Conservation (phyloP, 1,139 yeast genomes). For the Lodderomyces beijingensis region DNA sequence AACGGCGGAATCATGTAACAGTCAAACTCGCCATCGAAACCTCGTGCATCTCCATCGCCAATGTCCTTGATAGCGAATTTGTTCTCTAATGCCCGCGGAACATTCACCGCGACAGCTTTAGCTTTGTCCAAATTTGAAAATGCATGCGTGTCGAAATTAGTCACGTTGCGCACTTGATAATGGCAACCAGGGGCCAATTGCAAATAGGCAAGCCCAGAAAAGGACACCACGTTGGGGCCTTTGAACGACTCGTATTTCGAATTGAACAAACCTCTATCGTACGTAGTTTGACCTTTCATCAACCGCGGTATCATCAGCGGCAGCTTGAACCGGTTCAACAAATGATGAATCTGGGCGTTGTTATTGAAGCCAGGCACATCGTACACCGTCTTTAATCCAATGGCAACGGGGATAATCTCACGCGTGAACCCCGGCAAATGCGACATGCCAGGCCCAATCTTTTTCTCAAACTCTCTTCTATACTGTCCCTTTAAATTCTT, state of each 20-base stretch:
- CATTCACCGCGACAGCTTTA: constrained; percentile 13
- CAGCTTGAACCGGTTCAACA: constrained; percentile 14
- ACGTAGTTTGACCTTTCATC: constrained; percentile 34
- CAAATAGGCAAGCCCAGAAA: constrained; percentile 61
- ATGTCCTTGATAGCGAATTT: constrained; percentile 33
- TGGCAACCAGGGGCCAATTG: constrained; percentile 37
- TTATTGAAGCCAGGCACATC: constrained; percentile 57
- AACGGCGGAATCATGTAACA: constrained; percentile 64
- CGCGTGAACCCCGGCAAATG: constrained; percentile 57
- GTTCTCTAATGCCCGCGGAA: constrained; percentile 17
- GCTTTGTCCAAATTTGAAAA: constrained; percentile 30
- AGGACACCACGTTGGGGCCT: constrained; percentile 44
- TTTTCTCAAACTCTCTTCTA: constrained; percentile 15
- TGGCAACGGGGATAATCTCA: constrained; percentile 32
- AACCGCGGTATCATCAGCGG: constrained; percentile 30
- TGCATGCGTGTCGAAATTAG: constrained; percentile 24
- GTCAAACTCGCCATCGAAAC: constrained; percentile 16
- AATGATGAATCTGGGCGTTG: constrained; percentile 23
- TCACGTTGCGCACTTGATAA: constrained; percentile 37
- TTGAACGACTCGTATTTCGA: constrained; percentile 36
- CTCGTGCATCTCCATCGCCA: not conserved
- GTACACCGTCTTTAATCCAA: constrained; percentile 30
- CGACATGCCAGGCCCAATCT: constrained; percentile 44
- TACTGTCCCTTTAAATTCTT: constrained; percentile 13
- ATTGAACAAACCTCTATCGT: constrained; percentile 30